Evolutionary conservation across 768 basidiomycete species (phyloP).

Genomic region (Antrodiella citrinella): DNA sequence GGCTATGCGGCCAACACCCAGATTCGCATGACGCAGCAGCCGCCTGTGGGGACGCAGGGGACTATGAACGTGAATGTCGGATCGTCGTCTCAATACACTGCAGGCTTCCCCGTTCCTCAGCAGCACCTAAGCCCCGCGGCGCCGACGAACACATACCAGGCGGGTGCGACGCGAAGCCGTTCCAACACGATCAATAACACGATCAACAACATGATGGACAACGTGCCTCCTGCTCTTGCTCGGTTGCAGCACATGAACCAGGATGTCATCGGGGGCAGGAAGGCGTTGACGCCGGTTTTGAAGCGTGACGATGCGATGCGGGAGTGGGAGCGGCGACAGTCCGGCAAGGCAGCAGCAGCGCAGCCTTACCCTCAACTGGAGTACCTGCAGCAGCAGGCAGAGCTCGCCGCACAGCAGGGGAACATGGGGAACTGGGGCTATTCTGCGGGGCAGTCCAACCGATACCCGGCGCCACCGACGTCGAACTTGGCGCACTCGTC

Average conservation of each 20-base stretch:
- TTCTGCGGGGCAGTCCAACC: slow-evolving; percentile 14
- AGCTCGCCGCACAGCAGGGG: slow-evolving; percentile 61
- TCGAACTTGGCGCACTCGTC: slow-evolving; percentile 56
- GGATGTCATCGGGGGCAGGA: slow-evolving; percentile 68
- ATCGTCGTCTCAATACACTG: slow-evolving; percentile 15
- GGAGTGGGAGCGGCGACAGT: slow-evolving; percentile 91
- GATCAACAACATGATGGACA: slow-evolving; percentile 86
- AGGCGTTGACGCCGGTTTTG: slow-evolving; percentile 86
- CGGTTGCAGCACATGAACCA: slow-evolving; percentile 85
- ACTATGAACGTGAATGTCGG: slow-evolving; percentile 28
- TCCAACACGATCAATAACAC: slow-evolving; percentile 84
- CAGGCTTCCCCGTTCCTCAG: slow-evolving; percentile 14
- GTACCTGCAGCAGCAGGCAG: slow-evolving; percentile 89
- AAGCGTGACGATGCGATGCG: slow-evolving; percentile 92
- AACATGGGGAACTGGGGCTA: slow-evolving; percentile 43
- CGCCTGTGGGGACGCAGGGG: slow-evolving; percentile 33
- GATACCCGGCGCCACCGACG: slow-evolving; percentile 55
- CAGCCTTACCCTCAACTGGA: slow-evolving; percentile 87
- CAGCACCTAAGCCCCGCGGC: slow-evolving; percentile 37
- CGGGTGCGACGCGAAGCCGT: slow-evolving; percentile 51
- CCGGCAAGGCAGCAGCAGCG: slow-evolving; percentile 60
- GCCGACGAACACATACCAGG: slow-evolving; percentile 61
- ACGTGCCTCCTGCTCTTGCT: slow-evolving; percentile 90
- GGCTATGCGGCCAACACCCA: slow-evolving; percentile 21
- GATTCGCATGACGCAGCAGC: slow-evolving; percentile 39